Evolutionary conservation across 2,329 filamentous ascomycete species (phyloP), one percentile per base, ranked within the genome.

Genomic region (Cladosporium oxysporum): DNA sequence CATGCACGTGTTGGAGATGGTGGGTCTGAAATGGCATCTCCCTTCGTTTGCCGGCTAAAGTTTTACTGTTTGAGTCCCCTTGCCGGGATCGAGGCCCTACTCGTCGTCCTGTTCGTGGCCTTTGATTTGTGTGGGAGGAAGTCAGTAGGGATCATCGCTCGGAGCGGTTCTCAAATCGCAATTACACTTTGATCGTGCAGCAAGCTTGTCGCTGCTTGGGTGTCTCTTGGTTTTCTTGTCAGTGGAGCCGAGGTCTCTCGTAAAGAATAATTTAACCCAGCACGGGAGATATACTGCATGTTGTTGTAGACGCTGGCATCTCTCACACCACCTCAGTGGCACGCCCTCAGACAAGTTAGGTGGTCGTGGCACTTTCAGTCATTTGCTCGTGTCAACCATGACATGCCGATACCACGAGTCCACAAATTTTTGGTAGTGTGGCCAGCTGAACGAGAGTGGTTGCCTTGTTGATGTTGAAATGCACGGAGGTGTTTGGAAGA

Each of bases 1-100:
- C n/a, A 10, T 26, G 55, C 55, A 58, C 55, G 55, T 58, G 55
- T 58, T 55, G 52, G 52, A 47, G 41, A 55, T 55, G 28, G 52
- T 55, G 28, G 31, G 52, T 55, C 52, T 55, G 52, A 12, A 18
- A 21, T 31, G 18, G 28, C 52, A 33, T 53, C 50, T 31, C 4
- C 33, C 33, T 35, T 35, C 33, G 12, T 35, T 14, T 53, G 28
- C 21, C 50, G 50, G 29, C 50, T n/a, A 33, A 47, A 47, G 41
- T 7, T 11, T 4, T 23, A 4, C 10, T 47, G n/a, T 47, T 23
- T 21, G n/a, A 47, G 41, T 47, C 41, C 41, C n/a, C 41, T 47
- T 21, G 41, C n/a, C 41, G n/a, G 41, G n/a, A 21, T 47, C 41
- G 41, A 47, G 41, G 41, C 41, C 41, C 41, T 47, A n/a, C 21